These are phyloP conservation scores for Hansenula lynferdii DNA, from an alignment of 1,139 yeast species.

Conservation along the genomic window DNA sequence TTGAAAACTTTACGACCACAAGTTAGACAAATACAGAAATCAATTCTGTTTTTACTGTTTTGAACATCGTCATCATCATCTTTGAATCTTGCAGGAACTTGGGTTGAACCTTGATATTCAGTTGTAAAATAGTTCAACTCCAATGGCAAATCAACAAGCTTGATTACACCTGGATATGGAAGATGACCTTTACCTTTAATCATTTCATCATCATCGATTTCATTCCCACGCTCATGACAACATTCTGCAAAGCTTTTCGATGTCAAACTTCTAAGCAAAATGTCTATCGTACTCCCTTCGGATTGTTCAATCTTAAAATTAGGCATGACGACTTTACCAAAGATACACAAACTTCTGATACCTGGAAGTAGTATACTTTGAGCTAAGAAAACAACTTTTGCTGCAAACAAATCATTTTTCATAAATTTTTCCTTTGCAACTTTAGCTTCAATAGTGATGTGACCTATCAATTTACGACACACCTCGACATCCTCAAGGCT, in stretches of 20 bases:
- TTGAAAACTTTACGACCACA: slow-evolving; percentile 36
- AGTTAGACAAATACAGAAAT: slow-evolving; percentile 34
- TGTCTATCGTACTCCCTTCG: neutral
- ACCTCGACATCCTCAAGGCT: no score
- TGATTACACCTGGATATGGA: slow-evolving; percentile 67
- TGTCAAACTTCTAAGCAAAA: slow-evolving; percentile 3
- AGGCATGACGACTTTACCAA: slow-evolving; percentile 16
- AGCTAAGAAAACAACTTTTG: slow-evolving; percentile 4
- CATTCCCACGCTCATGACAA: no score
- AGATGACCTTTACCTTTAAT: slow-evolving; percentile 17
- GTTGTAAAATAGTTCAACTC: slow-evolving; percentile 70
- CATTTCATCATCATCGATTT: no score
- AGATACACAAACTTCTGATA: slow-evolving; percentile 15
- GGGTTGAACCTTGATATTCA: neutral
- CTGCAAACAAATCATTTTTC: slow-evolving; percentile 7
- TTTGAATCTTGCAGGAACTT: slow-evolving; percentile 7
- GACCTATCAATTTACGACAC: neutral
- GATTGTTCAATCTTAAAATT: slow-evolving; percentile 6
- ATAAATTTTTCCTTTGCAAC: slow-evolving; percentile 1
- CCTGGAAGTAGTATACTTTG: slow-evolving; percentile 10
- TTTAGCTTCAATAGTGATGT: no score
- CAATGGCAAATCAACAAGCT: slow-evolving; percentile 57
- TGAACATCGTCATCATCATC: slow-evolving; percentile 5
- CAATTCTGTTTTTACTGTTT: slow-evolving; percentile 29
- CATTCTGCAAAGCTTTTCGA: neutral